Evolutionary conservation across 371 early-diverging fungal species (phyloP).

Genomic region (Amoeboaphelidium protococcarum): DNA sequence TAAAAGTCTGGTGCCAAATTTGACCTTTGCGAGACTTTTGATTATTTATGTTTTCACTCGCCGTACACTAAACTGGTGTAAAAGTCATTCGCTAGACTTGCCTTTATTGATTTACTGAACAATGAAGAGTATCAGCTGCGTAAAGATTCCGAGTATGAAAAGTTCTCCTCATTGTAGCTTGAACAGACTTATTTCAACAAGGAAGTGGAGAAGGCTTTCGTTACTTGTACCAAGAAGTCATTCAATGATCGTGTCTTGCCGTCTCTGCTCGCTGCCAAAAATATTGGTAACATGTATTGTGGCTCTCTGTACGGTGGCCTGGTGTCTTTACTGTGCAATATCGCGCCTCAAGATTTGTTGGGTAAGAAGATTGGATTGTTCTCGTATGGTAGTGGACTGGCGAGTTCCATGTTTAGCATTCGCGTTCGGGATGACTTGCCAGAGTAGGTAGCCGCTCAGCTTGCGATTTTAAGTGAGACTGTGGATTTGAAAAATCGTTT

Average conservation of each 20-base stretch:
- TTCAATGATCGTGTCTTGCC: conserved; percentile 49
- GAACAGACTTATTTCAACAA: conserved; percentile 55
- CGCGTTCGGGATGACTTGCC: conserved; percentile 39
- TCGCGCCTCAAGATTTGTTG: conserved; percentile 31
- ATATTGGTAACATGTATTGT: conserved; percentile 91
- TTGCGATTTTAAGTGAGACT: conserved; percentile 26
- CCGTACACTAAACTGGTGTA: conserved; percentile 88
- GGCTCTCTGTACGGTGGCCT: conserved; percentile 77
- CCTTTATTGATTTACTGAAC: conserved; percentile 62
- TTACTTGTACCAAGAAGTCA: conserved; percentile 36
- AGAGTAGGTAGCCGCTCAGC: conserved; percentile 9
- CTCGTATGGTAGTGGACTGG: conserved; percentile 91
- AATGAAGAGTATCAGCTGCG: conserved; percentile 32
- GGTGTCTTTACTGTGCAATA: conserved; percentile 46
- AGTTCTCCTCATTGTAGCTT: conserved; percentile 14
- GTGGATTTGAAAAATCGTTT: conserved; percentile 43
- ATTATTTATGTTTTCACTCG: conserved; percentile 75
- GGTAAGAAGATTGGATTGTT: conserved; percentile 63
- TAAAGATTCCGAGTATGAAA: conserved; percentile 20
- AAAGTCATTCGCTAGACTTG: conserved; percentile 68
- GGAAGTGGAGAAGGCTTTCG: conserved; percentile 66
- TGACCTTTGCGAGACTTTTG: conserved; percentile 33
- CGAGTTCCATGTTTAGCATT: conserved; percentile 78
- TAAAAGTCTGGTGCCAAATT: conserved; percentile 17
- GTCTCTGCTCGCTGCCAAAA: conserved; percentile 51